phyloP scores from a whole-genome alignment of 768 basidiomycete genomes.

The Suillus luteus region DNA sequence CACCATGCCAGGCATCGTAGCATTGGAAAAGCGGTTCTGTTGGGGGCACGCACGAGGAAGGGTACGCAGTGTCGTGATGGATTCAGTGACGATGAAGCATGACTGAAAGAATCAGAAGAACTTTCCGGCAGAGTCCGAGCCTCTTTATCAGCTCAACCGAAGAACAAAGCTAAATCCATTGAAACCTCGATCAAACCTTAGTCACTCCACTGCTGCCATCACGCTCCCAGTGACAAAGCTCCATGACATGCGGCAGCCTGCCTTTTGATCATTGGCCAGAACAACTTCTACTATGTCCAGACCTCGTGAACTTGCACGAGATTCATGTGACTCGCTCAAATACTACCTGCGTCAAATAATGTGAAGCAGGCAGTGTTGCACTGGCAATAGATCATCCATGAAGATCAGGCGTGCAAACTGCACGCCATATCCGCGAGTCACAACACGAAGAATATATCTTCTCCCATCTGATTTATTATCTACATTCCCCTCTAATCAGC shows the following conservation, averaged over 20 bases:
- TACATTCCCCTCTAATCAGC: background rate
- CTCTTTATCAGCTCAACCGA: too few relatives aligned
- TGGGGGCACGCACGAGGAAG: too few relatives aligned
- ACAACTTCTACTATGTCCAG: background rate
- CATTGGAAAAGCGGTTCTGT: too few relatives aligned
- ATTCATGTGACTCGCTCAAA: background rate
- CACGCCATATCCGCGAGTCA: slow-evolving; percentile 5
- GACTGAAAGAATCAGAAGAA: too few relatives aligned
- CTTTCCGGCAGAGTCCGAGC: too few relatives aligned
- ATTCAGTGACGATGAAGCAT: too few relatives aligned
- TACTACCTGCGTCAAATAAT: background rate
- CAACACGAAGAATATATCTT: slow-evolving; percentile 5
- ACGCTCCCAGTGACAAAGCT: background rate
- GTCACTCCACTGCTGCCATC: background rate
- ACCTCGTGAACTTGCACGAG: slow-evolving; percentile 2
- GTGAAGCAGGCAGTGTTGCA: slow-evolving; percentile 6
- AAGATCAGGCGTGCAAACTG: slow-evolving; percentile 8
- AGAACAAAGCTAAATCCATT: background rate
- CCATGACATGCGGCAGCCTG: background rate
- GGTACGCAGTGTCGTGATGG: too few relatives aligned
- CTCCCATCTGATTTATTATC: background rate
- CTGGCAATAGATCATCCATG: slow-evolving; percentile 2
- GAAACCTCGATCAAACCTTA: background rate
- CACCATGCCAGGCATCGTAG: too few relatives aligned
- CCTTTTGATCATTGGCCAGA: background rate